These are phyloP conservation scores for Boletus sensibilis DNA, from an alignment of 768 basidiomycete genomes.

Conservation along the genomic window DNA sequence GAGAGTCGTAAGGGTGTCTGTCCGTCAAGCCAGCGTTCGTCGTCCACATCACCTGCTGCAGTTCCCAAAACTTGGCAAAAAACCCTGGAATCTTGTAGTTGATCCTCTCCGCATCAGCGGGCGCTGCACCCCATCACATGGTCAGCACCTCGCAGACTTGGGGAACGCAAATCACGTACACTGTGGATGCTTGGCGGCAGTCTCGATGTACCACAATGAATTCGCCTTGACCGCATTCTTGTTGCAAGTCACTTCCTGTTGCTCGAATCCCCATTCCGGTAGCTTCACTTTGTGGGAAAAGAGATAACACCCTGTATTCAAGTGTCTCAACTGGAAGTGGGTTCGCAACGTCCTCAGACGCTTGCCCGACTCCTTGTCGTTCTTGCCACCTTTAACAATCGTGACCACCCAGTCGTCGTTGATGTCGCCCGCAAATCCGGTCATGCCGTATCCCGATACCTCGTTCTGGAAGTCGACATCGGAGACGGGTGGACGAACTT, in stretches of 20 bases:
- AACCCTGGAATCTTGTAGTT: constrained; percentile 93
- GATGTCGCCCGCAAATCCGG: constrained; percentile 80
- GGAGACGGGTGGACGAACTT: constrained; percentile 88
- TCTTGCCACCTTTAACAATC: constrained; percentile 65
- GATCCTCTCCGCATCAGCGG: constrained; percentile 68
- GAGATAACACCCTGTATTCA: constrained; percentile 89
- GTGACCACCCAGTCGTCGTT: constrained; percentile 95
- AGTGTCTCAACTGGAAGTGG: constrained; percentile 79
- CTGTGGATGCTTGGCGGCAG: constrained; percentile 61
- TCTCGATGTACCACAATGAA: constrained; percentile 94
- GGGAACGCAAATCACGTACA: constrained; percentile 45
- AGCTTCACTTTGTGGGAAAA: constrained; percentile 98
- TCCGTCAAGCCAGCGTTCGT: constrained; percentile 97
- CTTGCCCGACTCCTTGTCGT: constrained; percentile 65
- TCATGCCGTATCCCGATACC: constrained; percentile 90
- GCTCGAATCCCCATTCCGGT: constrained; percentile 96
- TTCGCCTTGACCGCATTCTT: constrained; percentile 91
- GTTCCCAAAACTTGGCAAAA: constrained; percentile 84
- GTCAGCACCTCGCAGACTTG: not conserved
- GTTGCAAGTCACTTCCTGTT: constrained; percentile 99
- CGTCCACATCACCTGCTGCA: constrained; percentile 94
- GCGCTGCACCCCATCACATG: constrained; percentile 46
- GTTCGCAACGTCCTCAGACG: constrained; percentile 79
- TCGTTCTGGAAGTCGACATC: constrained; percentile 99
- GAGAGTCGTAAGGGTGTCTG: constrained; percentile 90